Conservation (phyloP, 176 grass and related monocot genomes). For the Aegilops bicornis region DNA sequence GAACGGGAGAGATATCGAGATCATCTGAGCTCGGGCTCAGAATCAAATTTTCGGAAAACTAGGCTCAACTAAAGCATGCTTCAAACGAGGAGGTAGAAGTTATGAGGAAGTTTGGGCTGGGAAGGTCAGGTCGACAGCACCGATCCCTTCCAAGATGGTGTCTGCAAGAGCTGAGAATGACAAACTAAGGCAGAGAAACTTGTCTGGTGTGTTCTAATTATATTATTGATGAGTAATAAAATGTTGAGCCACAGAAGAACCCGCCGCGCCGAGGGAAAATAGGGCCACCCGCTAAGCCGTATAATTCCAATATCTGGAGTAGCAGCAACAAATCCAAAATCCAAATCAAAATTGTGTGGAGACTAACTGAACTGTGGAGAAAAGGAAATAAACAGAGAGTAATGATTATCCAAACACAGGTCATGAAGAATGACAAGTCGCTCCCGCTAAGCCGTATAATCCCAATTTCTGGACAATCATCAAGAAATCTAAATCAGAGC, state of each 20-base stretch:
- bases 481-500: not conserved
- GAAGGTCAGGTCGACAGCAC: not conserved
- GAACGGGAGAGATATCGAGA: too few species aligned
- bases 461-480: not conserved
- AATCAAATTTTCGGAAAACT: not conserved
- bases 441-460: too few species aligned
- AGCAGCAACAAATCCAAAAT: not conserved
- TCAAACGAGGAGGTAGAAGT: not conserved
- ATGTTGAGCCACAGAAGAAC: not conserved
- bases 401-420: not conserved
- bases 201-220: not conserved
- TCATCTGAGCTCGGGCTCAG: too few species aligned
- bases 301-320: conserved; percentile 17
- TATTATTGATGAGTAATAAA: not conserved
- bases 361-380: not conserved
- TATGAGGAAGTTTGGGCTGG: not conserved
- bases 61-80: not conserved
- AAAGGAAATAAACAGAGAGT: not conserved
- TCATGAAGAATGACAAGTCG: too few species aligned
- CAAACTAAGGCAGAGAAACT: not conserved
- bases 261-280: not conserved
- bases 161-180: conserved; percentile 2
- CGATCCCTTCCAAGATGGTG: not conserved
- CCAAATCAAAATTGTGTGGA: not conserved
- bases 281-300: not conserved